Conservation (phyloP, 2,329 filamentous ascomycete genomes). For the Neopestalotiopsis clavispora region DNA sequence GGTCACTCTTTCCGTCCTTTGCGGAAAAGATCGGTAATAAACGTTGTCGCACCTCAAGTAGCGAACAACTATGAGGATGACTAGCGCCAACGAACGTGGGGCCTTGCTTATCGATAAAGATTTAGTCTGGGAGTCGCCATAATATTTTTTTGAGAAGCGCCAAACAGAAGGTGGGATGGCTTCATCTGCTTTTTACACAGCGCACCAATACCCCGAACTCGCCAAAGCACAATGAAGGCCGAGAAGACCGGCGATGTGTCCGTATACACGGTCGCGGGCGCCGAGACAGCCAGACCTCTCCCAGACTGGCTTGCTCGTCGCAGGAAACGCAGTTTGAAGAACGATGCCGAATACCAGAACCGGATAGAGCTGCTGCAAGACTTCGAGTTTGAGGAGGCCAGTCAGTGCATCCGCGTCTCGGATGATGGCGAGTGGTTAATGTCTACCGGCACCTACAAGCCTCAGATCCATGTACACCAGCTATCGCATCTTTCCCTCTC, state of each 20-base stretch:
- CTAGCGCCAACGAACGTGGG: not conserved
- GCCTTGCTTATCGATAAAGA: conserved; percentile 1
- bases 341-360: conserved; percentile 90
- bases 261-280: conserved; percentile 94
- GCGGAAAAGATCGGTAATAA: too few relatives aligned
- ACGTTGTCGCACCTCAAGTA: too few relatives aligned
- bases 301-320: conserved; percentile 95
- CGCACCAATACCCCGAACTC: conserved; percentile 7
- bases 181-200: not conserved
- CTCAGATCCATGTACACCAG: conserved; percentile 95
- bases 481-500: conserved; percentile 93
- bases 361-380: conserved; percentile 95
- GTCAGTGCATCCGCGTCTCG: conserved; percentile 84
- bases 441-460: conserved; percentile 52
- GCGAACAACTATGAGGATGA: too few relatives aligned
- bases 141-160: conserved; percentile 11
- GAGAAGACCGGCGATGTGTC: conserved; percentile 82
- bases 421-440: conserved; percentile 98
- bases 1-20: too few relatives aligned
- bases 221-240: conserved; percentile 68
- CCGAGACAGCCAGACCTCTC: conserved; percentile 82
- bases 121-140: not conserved
- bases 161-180: not conserved
- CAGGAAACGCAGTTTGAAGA: conserved; percentile 88
- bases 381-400: conserved; percentile 90